phyloP scores from a whole-genome alignment of 164 flowering plant species.

The Umbilicus rupestris region DNA sequence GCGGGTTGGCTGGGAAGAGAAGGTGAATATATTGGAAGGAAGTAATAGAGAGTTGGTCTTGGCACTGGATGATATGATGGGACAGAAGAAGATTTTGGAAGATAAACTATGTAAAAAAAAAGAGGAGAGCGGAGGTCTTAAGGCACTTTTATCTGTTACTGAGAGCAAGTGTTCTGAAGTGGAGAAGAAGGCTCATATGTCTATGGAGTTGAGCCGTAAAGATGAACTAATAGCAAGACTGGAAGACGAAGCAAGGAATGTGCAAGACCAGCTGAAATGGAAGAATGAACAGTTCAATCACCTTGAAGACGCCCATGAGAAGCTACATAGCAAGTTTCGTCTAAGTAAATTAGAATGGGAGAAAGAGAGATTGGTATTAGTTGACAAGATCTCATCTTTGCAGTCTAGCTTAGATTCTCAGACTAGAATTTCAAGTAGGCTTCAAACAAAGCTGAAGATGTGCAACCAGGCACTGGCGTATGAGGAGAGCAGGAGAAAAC shows the following conservation, averaged over 20 bases:
- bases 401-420: conserved; percentile 41
- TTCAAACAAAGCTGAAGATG: conserved; percentile 33
- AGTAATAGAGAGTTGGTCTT: conserved; percentile 28
- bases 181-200: conserved; percentile 22
- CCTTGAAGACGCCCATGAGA: conserved; percentile 54
- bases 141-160: conserved; percentile 20
- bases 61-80: conserved; percentile 41
- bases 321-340: conserved; percentile 29
- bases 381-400: conserved; percentile 33
- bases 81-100: conserved; percentile 27
- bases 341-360: conserved; percentile 42
- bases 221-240: conserved; percentile 25
- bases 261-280: conserved; percentile 49
- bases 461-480: conserved; percentile 56
- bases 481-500: conserved; percentile 51
- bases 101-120: conserved; percentile 16
- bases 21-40: conserved; percentile 28
- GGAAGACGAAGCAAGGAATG: conserved; percentile 33
- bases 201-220: conserved; percentile 30
- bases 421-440: conserved; percentile 28
- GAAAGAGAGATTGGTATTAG: conserved; percentile 29
- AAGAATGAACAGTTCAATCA: conserved; percentile 58
- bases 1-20: conserved; percentile 23
- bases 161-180: conserved; percentile 38
- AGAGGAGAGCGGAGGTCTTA: conserved; percentile 35